Base-by-base conservation (phyloP, 495 filamentous ascomycete species). In the Trichoderma parareesei region DNA sequence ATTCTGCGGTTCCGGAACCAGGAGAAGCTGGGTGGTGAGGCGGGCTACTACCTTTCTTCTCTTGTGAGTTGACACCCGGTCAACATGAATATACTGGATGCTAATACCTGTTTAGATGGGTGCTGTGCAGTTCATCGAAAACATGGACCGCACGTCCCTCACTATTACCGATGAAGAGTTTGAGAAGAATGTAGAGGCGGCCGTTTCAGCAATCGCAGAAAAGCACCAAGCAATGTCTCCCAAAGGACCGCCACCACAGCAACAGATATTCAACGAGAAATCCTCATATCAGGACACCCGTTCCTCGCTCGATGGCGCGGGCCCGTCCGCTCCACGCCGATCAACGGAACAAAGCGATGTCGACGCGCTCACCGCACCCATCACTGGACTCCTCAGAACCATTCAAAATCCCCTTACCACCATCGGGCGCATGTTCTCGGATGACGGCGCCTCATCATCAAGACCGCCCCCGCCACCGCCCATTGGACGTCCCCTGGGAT, bases 1-100 rank as follows among this genome's bases (percentile, higher is more conserved):
- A 98, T 99, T 65, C 79, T 97, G 49, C 85, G 95, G 20, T 99
- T 99, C 76, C 86, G 94, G 64, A 96, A 97, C 69, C 95, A 96
- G 73, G 95, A 99, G 43, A 99, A 98, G 71, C 84, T 98, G 0
- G 89, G 90, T 53, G 94, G 94, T 6, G 94, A 99, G 78, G 93
- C 95, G 20, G 94, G 94, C 20, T 99, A 99, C 73, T 99, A 99
- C 73, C 82, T 98, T 38, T 97, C 93, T 41, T 97, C 93, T n/a
- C 78, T 98, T 74, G 91, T 93, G 76, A 70, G 84, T 74, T 43
- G n/a, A 4, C 16, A 48, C 13, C 8, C 43, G 18, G 16, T 38
- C 35, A n/a, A n/a, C n/a, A 6, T 46, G 63, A 35, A 18, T 38
- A n/a, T 6, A 27, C 10, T 18, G 7, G 67, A 71, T 65, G 69